These are phyloP conservation scores for Ananas comosus DNA, from an alignment of 176 grass and related monocot genomes.

Conservation along the genomic window DNA sequence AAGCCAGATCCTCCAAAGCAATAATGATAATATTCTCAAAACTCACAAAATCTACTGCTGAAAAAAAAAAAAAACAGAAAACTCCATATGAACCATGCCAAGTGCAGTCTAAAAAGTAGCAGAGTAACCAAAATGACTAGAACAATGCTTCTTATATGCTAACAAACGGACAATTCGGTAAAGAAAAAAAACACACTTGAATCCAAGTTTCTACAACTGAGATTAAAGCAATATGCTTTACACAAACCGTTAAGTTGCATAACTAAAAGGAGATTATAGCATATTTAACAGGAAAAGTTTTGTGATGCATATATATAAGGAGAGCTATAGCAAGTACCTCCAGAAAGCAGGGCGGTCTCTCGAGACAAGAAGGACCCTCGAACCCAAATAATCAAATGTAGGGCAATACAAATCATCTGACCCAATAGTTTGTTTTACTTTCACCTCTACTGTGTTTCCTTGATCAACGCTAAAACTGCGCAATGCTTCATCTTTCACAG, in stretches of 20 bases:
- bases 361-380: conserved; percentile 82
- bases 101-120: too few relatives aligned
- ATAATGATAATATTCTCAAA: too few relatives aligned
- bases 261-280: conserved; percentile 4
- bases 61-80: too few relatives aligned
- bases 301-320: conserved; percentile 11
- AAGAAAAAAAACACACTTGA: too few relatives aligned
- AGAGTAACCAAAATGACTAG: too few relatives aligned
- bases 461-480: conserved; percentile 48
- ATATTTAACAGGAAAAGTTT: conserved; percentile 24
- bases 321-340: conserved; percentile 71
- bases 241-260: neutral
- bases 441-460: conserved; percentile 41
- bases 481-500: conserved; percentile 44
- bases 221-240: neutral
- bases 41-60: too few relatives aligned
- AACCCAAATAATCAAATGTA: conserved; percentile 78
- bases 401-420: conserved; percentile 76
- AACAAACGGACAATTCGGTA: too few relatives aligned
- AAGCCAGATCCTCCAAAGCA: too few relatives aligned
- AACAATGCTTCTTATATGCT: too few relatives aligned
- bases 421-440: conserved; percentile 60
- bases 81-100: too few relatives aligned
- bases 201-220: neutral
- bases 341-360: conserved; percentile 75